phyloP scores from a whole-genome alignment of 2,329 filamentous ascomycete genomes.

The Cryoendolithus antarcticus region DNA sequence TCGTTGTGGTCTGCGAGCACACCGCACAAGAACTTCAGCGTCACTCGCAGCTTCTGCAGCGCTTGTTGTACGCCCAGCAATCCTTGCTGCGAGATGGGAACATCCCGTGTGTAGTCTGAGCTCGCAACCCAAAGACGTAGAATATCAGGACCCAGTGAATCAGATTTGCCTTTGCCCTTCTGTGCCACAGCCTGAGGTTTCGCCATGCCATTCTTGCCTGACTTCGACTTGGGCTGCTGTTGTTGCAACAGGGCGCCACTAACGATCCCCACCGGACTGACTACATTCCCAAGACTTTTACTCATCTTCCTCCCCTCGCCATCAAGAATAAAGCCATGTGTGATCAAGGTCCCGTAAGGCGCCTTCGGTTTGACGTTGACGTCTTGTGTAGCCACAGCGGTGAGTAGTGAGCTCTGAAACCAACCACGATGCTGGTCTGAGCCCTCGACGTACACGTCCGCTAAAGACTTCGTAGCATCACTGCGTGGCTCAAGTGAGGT shows the following conservation, averaged over 20 bases:
- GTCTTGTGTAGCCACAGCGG: conserved; percentile 57
- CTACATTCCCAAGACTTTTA: conserved; percentile 85
- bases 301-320: conserved; percentile 94
- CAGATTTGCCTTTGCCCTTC: conserved; percentile 7
- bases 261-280: conserved; percentile 73
- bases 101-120: conserved; percentile 81
- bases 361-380: conserved; percentile 34
- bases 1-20: conserved; percentile 34
- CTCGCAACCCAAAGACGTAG: conserved; percentile 84
- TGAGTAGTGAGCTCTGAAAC: conserved; percentile 95
- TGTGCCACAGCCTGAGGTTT: background rate
- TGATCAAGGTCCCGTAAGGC: conserved; percentile 82
- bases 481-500: conserved; percentile 34
- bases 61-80: conserved; percentile 64
- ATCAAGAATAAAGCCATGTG: conserved; percentile 90
- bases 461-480: conserved; percentile 33
- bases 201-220: conserved; percentile 31
- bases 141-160: conserved; percentile 63
- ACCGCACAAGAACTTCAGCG: conserved; percentile 81
- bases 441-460: conserved; percentile 87
- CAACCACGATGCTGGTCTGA: conserved; percentile 94
- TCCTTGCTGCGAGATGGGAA: conserved; percentile 66
- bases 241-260: conserved; percentile 65
- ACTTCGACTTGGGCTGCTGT: conserved; percentile 48
- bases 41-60: conserved; percentile 78